A percentile compares a stretch with the other conserved stretches of the same genome.
Evolutionary conservation across 1,284 basidiomycete genomes (phyloP).

Genomic region (Tylopilus sp.): DNA sequence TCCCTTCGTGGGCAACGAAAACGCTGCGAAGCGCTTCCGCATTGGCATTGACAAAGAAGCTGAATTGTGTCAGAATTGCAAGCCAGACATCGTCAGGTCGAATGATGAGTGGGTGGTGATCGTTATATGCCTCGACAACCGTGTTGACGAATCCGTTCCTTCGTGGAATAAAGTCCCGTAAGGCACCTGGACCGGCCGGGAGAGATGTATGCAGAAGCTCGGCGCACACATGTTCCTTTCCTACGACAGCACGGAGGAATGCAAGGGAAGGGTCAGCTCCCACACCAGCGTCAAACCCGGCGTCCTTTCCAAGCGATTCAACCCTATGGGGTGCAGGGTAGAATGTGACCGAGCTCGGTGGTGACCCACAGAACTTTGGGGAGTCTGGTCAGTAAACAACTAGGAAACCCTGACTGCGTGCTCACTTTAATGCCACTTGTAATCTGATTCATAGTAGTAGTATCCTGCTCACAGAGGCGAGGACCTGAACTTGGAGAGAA

Average conservation of each 20-base stretch:
- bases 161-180: conserved; percentile 41
- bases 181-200: conserved; percentile 25
- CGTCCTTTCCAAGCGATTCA: no score
- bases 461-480: no score
- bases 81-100: conserved; percentile 61
- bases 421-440: no score
- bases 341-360: no score
- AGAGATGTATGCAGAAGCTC: conserved; percentile 41
- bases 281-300: no score
- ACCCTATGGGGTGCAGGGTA: no score
- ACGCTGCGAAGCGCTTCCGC: conserved; percentile 50
- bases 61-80: conserved; percentile 56
- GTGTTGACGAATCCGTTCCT: conserved; percentile 52
- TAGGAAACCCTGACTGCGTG: no score
- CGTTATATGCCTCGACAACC: conserved; percentile 50
- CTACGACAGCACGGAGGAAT: conserved; percentile 33
- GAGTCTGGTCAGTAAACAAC: no score
- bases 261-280: conserved; percentile 18
- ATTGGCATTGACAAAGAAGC: conserved; percentile 56
- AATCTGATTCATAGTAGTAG: no score
- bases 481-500: no score
- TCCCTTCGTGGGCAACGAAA: conserved; percentile 55
- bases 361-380: no score
- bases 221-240: conserved; percentile 26
- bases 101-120: conserved; percentile 49